Percentiles rank a stretch among this genome's conserved stretches.
Conservation (phyloP, 352 stramenopile species). For the Phytophthora constricta region DNA sequence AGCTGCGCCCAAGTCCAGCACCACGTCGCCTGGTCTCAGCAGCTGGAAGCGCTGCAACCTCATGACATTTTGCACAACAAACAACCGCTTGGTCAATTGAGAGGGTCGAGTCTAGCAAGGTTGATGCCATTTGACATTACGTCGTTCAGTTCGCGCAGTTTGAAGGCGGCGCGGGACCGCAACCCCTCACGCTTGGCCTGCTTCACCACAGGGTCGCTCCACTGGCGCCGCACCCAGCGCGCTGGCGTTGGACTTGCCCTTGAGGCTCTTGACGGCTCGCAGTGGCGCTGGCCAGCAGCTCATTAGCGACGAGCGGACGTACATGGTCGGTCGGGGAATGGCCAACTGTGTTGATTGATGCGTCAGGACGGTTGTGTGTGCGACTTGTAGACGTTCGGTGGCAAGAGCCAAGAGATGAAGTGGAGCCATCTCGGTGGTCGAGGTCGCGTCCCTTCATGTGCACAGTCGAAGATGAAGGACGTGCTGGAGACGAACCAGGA, state of each 20-base stretch:
- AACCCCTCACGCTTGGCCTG: slow-evolving; percentile 85
- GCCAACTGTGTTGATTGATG: too few species aligned
- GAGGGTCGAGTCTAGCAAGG: not conserved
- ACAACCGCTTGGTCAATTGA: too few species aligned
- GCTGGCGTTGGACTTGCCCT: slow-evolving; percentile 84
- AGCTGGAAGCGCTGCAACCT: slow-evolving; percentile 56
- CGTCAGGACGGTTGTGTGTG: too few species aligned
- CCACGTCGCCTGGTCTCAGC: slow-evolving; percentile 64
- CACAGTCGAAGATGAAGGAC: not conserved
- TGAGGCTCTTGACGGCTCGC: slow-evolving; percentile 78
- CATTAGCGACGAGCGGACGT: slow-evolving; percentile 18
- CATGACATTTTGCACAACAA: too few species aligned
- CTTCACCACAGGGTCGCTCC: slow-evolving; percentile 85
- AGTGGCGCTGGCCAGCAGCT: slow-evolving; percentile 15
- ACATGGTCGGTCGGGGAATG: slow-evolving; percentile 8
- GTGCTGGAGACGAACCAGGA: slow-evolving; percentile 12
- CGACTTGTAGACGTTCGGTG: too few species aligned
- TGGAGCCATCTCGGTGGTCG: slow-evolving; percentile 14
- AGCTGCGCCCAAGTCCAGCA: slow-evolving; percentile 85
- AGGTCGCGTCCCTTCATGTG: not conserved
- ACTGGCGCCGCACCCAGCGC: slow-evolving; percentile 88
- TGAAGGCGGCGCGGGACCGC: slow-evolving; percentile 82
- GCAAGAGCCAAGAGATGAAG: not conserved
- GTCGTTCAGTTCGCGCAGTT: slow-evolving; percentile 84
- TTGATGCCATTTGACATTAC: slow-evolving; percentile 24